These are phyloP conservation scores for Juglanconis juglandina DNA, from an alignment of 2,329 filamentous ascomycete species.

Conservation along the genomic window DNA sequence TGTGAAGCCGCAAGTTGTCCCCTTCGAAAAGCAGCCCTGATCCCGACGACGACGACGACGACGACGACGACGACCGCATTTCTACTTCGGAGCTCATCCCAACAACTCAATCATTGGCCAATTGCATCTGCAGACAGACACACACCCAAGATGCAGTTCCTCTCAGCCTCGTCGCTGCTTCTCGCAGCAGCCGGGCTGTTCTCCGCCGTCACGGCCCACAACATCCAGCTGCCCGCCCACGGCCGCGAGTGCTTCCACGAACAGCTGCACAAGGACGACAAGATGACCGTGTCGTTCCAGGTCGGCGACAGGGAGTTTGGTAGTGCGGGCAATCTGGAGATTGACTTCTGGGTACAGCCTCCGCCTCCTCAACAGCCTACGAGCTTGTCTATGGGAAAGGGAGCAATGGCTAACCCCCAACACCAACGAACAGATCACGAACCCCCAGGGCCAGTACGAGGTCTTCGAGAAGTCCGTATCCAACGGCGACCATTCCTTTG, in stretches of 20 bases:
- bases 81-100: no score
- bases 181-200: conserved; percentile 49
- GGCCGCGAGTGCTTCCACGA: conserved; percentile 98
- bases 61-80: no score
- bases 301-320: conserved; percentile 96
- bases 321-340: conserved; percentile 86
- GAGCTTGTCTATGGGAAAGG: background rate
- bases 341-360: conserved; percentile 89
- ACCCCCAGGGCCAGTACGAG: conserved; percentile 72
- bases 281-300: conserved; percentile 98
- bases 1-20: conserved; percentile 19
- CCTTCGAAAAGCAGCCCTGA: background rate
- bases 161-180: conserved; percentile 37
- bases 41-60: conserved; percentile 2
- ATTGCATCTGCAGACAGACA: background rate
- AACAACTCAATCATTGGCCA: background rate
- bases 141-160: conserved; percentile 38
- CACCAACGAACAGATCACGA: conserved; percentile 59
- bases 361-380: background rate
- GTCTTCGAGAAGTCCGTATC: conserved; percentile 77
- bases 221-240: conserved; percentile 91
- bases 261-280: conserved; percentile 84
- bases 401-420: background rate
- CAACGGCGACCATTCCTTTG: conserved; percentile 91
- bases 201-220: conserved; percentile 73